phyloP scores from a whole-genome alignment of 164 flowering plant genomes.

The Houttuynia cordata region DNA sequence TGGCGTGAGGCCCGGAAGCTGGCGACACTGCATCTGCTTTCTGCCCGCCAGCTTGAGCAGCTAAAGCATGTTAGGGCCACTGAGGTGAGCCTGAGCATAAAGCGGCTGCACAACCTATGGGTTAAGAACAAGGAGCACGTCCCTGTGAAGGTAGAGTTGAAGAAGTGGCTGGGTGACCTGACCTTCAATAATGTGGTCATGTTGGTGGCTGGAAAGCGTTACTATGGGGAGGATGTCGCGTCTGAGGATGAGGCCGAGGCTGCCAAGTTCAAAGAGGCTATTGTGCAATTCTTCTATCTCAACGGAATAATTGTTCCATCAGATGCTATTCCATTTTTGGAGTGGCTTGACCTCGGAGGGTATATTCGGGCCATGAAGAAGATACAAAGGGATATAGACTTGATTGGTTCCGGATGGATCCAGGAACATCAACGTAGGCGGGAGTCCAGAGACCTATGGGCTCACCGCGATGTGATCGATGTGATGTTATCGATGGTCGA shows the following conservation, averaged over 20 bases:
- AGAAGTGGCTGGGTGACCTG: constrained; percentile 1
- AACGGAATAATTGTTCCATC: background rate
- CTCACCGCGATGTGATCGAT: constrained; percentile 3
- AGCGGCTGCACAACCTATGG: background rate
- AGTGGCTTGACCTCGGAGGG: constrained; percentile 1
- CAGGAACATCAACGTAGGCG: constrained; percentile 1
- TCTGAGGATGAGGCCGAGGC: background rate
- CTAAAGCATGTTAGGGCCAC: background rate
- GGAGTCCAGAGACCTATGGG: background rate
- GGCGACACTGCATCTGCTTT: constrained; percentile 1
- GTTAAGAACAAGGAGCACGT: background rate
- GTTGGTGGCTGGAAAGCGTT: constrained; percentile 4
- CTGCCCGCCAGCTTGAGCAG: background rate
- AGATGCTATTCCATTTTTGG: constrained; percentile 3
- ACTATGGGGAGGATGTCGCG: background rate
- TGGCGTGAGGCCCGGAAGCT: constrained; percentile 7
- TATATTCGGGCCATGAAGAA: constrained; percentile 4
- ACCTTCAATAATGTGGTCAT: background rate
- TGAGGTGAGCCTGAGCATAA: background rate
- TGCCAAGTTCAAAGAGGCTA: background rate
- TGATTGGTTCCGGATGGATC: background rate
- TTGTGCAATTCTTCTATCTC: background rate
- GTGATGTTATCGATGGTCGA: background rate
- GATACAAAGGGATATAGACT: constrained; percentile 1
- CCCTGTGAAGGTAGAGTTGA: constrained; percentile 1